Base-by-base conservation (phyloP, 2,329 filamentous ascomycete genomes). In the Botrytis paeoniae region DNA sequence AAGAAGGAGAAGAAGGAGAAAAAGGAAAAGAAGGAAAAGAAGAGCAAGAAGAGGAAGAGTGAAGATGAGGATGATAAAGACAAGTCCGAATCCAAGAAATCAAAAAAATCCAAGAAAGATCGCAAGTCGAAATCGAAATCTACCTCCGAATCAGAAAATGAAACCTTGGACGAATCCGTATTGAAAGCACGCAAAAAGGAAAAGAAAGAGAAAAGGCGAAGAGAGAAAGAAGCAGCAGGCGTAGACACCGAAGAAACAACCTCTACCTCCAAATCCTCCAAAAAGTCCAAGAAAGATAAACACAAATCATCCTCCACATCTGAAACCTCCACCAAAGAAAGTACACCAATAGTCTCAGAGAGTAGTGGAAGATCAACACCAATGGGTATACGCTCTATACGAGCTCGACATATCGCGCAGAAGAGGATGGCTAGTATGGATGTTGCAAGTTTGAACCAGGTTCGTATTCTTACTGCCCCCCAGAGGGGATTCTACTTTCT, bases 391-490 rank as follows among this genome's bases (percentile, higher is more conserved):
- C 93, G 95, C 81, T 88, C 92, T 71, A 89, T 95, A 64, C 86
- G 95, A 75, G 90, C 93, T 77, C 88, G 93, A 74, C 93, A 95
- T 82, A 97, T 98, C 79, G 92, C 92, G 73, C 93, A 96, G 78
- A 98, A 98, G 85, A 91, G 90, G 78, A 89, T 91, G 84, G 94
- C 95, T 3, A 88, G 94, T 73, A 88, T 94, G 84, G 93, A 98
- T 81, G 87, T 91, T 66, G 90, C 92, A 79, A 93, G 94, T 22
- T 83, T 98, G 80, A 95, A 95, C 81, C 94, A 98, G 89, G 85
- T 79, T 48, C 74, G 68, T 61, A 62, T 72, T 41, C 59, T 48
- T 59, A 51, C 39, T 41, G 35, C 37, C 20, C n/a, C 9, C 57
- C n/a, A 20, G 61, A 25, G 51, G 22, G 29, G 45, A 37, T 51